A percentile compares a stretch with the other conserved stretches of the same genome.
phyloP scores from a whole-genome alignment of 202 grass and related monocot species.

The Brachypodium distachyon region DNA sequence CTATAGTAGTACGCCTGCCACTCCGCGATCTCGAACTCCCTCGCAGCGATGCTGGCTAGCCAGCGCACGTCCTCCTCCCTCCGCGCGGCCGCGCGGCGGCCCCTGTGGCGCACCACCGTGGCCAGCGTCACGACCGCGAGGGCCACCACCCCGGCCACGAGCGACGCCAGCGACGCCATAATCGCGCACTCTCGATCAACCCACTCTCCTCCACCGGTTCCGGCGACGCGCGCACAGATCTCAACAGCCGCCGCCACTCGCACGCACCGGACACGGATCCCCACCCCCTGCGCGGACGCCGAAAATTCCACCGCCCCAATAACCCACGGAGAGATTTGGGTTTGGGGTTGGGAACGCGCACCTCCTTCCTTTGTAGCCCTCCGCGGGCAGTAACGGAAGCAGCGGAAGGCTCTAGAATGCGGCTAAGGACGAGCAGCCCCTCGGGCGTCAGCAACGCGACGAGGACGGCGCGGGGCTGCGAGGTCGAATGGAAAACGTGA shows the following conservation, averaged over 20 bases:
- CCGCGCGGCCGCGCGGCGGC: slow-evolving; percentile 37
- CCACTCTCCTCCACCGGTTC: neutral
- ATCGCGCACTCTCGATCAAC: neutral
- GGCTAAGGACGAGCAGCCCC: too few relatives aligned
- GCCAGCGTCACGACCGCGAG: slow-evolving; percentile 28
- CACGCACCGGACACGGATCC: slow-evolving; percentile 3
- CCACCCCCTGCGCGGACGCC: neutral
- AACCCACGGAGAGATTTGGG: slow-evolving; percentile 1
- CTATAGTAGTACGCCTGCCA: slow-evolving; percentile 24
- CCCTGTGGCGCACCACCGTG: neutral
- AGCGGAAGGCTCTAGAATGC: slow-evolving; percentile 11
- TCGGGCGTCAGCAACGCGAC: too few relatives aligned
- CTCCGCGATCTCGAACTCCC: slow-evolving; percentile 41
- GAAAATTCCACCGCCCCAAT: neutral
- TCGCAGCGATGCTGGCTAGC: slow-evolving; percentile 40
- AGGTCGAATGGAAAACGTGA: slow-evolving; percentile 1
- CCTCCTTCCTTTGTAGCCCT: neutral
- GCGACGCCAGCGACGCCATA: slow-evolving; percentile 9
- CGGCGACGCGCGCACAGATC: slow-evolving; percentile 11
- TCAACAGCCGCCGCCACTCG: neutral
- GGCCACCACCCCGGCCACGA: neutral
- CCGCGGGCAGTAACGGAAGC: slow-evolving; percentile 30
- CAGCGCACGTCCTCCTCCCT: slow-evolving; percentile 49
- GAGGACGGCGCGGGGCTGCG: neutral
- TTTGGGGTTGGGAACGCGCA: neutral